Evolutionary conservation across 108 stramenopile species (phyloP).

Genomic region (Cyclotella cryptica): DNA sequence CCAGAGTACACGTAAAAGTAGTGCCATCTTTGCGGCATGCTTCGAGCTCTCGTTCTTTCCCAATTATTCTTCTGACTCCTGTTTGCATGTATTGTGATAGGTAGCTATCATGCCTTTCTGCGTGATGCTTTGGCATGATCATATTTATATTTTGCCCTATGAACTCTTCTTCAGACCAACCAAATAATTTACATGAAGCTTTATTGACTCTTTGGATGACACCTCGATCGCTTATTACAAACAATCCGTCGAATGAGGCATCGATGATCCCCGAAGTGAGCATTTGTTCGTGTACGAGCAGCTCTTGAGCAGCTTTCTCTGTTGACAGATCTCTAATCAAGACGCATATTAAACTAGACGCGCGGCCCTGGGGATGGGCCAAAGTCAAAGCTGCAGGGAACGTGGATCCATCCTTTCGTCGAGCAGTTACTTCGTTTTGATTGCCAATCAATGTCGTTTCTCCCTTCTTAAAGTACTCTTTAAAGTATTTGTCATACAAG

Average conservation of each 20-base stretch:
- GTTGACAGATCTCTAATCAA: constrained; percentile 5
- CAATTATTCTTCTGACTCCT: constrained; percentile 50
- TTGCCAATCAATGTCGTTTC: constrained; percentile 10
- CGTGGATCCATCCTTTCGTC: constrained; percentile 3
- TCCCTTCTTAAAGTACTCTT: neutral
- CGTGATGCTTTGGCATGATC: constrained; percentile 24
- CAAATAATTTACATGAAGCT: constrained; percentile 29
- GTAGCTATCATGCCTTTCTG: constrained; percentile 35
- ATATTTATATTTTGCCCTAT: constrained; percentile 45
- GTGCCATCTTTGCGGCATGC: constrained; percentile 47
- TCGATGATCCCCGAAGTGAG: constrained; percentile 31
- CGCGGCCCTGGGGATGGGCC: neutral
- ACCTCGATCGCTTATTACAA: constrained; percentile 48
- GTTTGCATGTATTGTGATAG: constrained; percentile 31
- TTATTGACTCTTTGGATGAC: constrained; percentile 46
- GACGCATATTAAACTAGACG: constrained; percentile 7
- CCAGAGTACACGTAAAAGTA: constrained; percentile 48
- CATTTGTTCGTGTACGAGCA: neutral
- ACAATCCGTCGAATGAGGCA: constrained; percentile 54
- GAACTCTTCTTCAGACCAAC: constrained; percentile 43
- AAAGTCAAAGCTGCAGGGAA: neutral
- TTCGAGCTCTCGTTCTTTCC: constrained; percentile 37
- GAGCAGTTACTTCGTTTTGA: constrained; percentile 3
- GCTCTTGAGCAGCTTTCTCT: constrained; percentile 8
- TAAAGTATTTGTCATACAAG: neutral